Conservation (phyloP, 768 basidiomycete genomes). For the Tubosaeta sp. region DNA sequence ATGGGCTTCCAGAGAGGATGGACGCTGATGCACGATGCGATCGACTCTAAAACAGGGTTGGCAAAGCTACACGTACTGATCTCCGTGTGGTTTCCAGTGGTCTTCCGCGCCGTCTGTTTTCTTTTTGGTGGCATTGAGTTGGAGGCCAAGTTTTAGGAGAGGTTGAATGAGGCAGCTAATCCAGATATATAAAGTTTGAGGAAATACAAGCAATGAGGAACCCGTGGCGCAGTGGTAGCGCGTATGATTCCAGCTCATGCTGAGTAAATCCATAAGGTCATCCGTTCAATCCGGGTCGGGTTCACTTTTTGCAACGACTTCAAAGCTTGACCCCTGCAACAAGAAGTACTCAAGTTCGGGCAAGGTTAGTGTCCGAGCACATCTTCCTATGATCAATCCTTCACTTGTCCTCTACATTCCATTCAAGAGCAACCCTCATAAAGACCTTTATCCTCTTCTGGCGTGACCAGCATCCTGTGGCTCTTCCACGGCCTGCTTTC, state of each 20-base stretch:
- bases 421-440: too few species aligned
- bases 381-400: too few species aligned
- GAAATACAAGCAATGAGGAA: slow-evolving; percentile 5
- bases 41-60: neutral
- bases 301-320: slow-evolving; percentile 25
- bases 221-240: slow-evolving; percentile 39
- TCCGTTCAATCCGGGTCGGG: slow-evolving; percentile 46
- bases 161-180: neutral
- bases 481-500: too few species aligned
- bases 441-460: too few species aligned
- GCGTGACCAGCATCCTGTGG: too few species aligned
- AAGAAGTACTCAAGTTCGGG: too few species aligned
- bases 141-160: neutral
- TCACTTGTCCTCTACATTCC: too few species aligned
- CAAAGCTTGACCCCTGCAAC: too few species aligned
- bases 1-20: neutral
- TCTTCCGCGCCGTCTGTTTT: slow-evolving; percentile 21
- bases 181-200: neutral
- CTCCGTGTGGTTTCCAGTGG: slow-evolving; percentile 7
- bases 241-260: slow-evolving; percentile 34
- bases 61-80: slow-evolving; percentile 6
- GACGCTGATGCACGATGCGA: neutral
- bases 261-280: slow-evolving; percentile 39
- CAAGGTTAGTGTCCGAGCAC: too few species aligned
- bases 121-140: neutral